phyloP scores from a whole-genome alignment of 345 rosid genomes.

The Hypericum perforatum region DNA sequence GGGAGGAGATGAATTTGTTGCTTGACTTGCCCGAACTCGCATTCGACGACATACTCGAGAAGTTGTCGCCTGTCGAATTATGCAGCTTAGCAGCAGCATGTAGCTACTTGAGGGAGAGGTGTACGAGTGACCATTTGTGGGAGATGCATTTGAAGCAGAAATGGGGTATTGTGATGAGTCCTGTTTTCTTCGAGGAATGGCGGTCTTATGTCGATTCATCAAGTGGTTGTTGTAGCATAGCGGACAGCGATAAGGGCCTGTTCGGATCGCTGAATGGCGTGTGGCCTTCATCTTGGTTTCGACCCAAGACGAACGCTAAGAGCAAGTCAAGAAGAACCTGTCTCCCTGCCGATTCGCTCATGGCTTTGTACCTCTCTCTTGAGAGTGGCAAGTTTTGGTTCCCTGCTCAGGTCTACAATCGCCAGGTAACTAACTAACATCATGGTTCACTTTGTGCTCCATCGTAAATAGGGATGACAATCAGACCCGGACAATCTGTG shows the following conservation, averaged over 20 bases:
- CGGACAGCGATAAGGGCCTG: slow-evolving; percentile 25
- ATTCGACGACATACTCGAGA: slow-evolving; percentile 68
- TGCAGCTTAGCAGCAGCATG: slow-evolving; percentile 77
- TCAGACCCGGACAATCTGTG: slow-evolving; percentile 11
- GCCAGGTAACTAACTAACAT: slow-evolving; percentile 47
- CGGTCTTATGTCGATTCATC: slow-evolving; percentile 37
- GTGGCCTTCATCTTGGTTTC: slow-evolving; percentile 40
- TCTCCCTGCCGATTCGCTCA: slow-evolving; percentile 50
- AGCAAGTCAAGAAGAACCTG: slow-evolving; percentile 20
- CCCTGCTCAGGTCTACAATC: slow-evolving; percentile 92
- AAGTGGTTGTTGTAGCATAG: slow-evolving; percentile 20
- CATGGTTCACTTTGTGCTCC: background rate
- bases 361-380: slow-evolving; percentile 78
- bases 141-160: slow-evolving; percentile 56
- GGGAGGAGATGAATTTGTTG: no score
- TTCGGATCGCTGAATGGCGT: slow-evolving; percentile 30
- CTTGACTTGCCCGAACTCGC: slow-evolving; percentile 83
- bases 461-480: background rate
- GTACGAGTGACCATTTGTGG: slow-evolving; percentile 76
- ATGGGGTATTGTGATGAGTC: slow-evolving; percentile 73
- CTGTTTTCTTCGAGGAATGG: slow-evolving; percentile 64
- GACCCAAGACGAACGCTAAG: slow-evolving; percentile 23
- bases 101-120: slow-evolving; percentile 52
- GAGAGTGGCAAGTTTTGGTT: slow-evolving; percentile 77
- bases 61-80: slow-evolving; percentile 65